Conservation (phyloP, 2,329 filamentous ascomycete species). For the Alternaria angustiovoidea region DNA sequence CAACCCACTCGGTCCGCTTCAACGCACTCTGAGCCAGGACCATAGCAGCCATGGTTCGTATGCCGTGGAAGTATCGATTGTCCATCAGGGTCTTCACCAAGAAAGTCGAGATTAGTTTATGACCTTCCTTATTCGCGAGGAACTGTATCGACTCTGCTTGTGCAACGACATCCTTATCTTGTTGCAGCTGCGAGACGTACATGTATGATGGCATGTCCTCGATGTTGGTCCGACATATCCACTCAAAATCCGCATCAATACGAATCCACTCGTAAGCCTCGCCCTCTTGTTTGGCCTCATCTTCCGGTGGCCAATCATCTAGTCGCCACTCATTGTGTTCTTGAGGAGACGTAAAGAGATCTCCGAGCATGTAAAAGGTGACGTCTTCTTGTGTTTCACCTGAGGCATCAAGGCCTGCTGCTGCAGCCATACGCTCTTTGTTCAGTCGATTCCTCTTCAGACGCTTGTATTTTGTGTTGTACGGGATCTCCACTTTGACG, state of each 20-base stretch:
- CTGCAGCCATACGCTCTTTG: slow-evolving; percentile 76
- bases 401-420: slow-evolving; percentile 68
- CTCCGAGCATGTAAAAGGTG: slow-evolving; percentile 88
- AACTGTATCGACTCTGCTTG: slow-evolving; percentile 76
- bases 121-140: slow-evolving; percentile 71
- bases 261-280: slow-evolving; percentile 99
- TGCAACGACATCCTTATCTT: slow-evolving; percentile 96
- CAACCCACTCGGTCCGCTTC: slow-evolving; percentile 70
- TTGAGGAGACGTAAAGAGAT: slow-evolving; percentile 83
- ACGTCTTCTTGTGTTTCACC: slow-evolving; percentile 76
- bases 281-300: slow-evolving; percentile 89
- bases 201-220: slow-evolving; percentile 91
- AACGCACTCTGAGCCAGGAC: slow-evolving; percentile 77
- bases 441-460: slow-evolving; percentile 86
- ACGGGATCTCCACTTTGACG: slow-evolving; percentile 91
- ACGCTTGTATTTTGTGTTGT: slow-evolving; percentile 99
- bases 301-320: slow-evolving; percentile 86
- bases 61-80: slow-evolving; percentile 89
- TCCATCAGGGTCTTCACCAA: slow-evolving; percentile 91
- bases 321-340: slow-evolving; percentile 86
- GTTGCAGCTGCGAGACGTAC: slow-evolving; percentile 96
- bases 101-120: slow-evolving; percentile 87
- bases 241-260: slow-evolving; percentile 97
- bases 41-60: slow-evolving; percentile 83
- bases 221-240: slow-evolving; percentile 82